A percentile compares a stretch with the other conserved stretches of the same genome.
phyloP scores from a whole-genome alignment of 1,139 yeast genomes.

The Sugiyamaella novakii region DNA sequence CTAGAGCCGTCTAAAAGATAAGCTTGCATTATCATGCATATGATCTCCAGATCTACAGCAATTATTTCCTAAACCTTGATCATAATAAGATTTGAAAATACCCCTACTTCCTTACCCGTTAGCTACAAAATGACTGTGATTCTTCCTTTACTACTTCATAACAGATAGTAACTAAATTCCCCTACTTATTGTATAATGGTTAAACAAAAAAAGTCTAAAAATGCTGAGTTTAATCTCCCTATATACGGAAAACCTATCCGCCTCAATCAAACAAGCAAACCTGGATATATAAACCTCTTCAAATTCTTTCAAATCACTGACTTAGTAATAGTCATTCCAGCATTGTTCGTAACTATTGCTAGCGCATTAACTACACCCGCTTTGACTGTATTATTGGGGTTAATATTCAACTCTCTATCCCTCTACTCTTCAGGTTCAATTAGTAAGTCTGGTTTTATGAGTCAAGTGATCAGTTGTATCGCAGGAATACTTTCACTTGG shows the following conservation, averaged over 20 bases:
- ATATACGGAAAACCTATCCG: conserved; percentile 3
- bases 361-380: conserved; percentile 52
- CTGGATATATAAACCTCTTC: conserved; percentile 12
- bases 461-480: conserved; percentile 51
- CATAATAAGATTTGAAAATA: too few species aligned
- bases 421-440: conserved; percentile 41
- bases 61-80: background rate
- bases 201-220: too few species aligned
- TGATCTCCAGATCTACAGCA: background rate
- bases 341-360: conserved; percentile 17
- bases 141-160: background rate
- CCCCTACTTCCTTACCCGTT: too few species aligned
- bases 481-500: conserved; percentile 63
- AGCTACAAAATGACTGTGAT: too few species aligned
- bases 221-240: too few species aligned
- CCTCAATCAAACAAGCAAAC: background rate
- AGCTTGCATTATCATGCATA: background rate
- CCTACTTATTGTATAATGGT: too few species aligned
- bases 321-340: conserved; percentile 16
- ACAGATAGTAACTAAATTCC: background rate
- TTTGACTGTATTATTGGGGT: conserved; percentile 66
- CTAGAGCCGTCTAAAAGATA: background rate
- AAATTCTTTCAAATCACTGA: conserved; percentile 13
- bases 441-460: conserved; percentile 45
- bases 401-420: conserved; percentile 57